Evolutionary conservation across 768 basidiomycete genomes (phyloP), one percentile per base, ranked within the genome.

Genomic region (Agrocybe pediades): DNA sequence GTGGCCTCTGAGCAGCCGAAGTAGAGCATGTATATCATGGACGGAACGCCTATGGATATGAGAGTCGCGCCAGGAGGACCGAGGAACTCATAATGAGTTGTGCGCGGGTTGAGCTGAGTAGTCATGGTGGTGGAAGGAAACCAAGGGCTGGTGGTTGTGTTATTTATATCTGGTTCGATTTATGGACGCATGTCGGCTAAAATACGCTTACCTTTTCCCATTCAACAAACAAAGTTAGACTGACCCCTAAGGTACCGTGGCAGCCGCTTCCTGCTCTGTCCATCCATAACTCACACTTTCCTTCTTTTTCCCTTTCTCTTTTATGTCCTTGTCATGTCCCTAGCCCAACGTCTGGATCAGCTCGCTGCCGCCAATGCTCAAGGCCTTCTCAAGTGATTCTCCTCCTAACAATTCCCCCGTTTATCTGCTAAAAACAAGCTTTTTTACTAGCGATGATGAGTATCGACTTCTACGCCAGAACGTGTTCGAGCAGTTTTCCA

Each of bases 31-130:
- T 95, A 95, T 11, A 84, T 78, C 61, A 84, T 69, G 62, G 81
- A 62, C 4, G 94, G 92, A 9, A 93, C 88, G 13, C 80, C 80
- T 39, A 92, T 46, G 2, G 85, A 82, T 60, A 95, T 79, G 53
- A 84, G 73, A 43, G 87, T 62, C 0, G 93, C 90, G 3, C 92
- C 92, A 3, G 80, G 82, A 2, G 92, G 91, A 0, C 92, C 92
- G 41, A 90, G 66, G 65, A 95, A 95, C 65, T 95, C 93, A 69
- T 88, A 94, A 40, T 74, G 67, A 0, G 75, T 84, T 27, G 92
- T 88, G 47, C 77, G 79, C 0, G 90, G 91, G 59, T 91, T 91
- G 62, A 87, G 72, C 45, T 62, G 36, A 41, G 56, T 49, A 27
- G 62, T 53, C 69, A 72, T 72, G 63, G 59, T 64, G 53, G 61